Percentiles rank a stretch among this genome's conserved stretches.
Evolutionary conservation across 257 asterid species (phyloP).

Genomic region (Forsythia viridissima): DNA sequence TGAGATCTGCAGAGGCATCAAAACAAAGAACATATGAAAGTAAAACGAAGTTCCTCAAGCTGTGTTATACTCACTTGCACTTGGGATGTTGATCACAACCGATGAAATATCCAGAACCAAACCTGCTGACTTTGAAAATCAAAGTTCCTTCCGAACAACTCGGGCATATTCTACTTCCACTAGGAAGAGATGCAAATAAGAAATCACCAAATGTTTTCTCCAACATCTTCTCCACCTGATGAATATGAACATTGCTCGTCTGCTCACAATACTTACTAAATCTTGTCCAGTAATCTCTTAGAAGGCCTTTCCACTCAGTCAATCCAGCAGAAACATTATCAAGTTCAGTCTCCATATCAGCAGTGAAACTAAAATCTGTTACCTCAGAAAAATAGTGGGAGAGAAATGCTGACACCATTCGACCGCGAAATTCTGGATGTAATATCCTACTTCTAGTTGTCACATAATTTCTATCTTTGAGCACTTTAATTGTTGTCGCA

Average conservation of each 20-base stretch:
- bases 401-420: conserved; percentile 94
- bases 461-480: conserved; percentile 81
- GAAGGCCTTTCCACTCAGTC: conserved; percentile 98
- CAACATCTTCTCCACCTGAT: conserved; percentile 93
- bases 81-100: conserved; percentile 95
- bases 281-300: conserved; percentile 91
- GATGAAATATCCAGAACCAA: conserved; percentile 88
- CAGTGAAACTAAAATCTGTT: conserved; percentile 91
- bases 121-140: conserved; percentile 83
- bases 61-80: conserved; percentile 76
- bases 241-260: conserved; percentile 65
- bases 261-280: conserved; percentile 78
- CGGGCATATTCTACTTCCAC: conserved; percentile 78
- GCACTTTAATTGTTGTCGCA: conserved; percentile 81
- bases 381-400: conserved; percentile 85
- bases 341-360: conserved; percentile 96
- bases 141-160: conserved; percentile 77
- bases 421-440: conserved; percentile 91
- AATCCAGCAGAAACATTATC: conserved; percentile 91
- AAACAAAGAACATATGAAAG: neutral
- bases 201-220: conserved; percentile 74
- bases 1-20: neutral
- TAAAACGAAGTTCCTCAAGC: neutral
- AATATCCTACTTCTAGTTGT: conserved; percentile 58
- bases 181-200: conserved; percentile 71